Percentiles rank a stretch among this genome's conserved stretches.
These are phyloP conservation scores for Scheffersomyces segobiensis DNA, from an alignment of 1,139 yeast species.

Conservation along the genomic window DNA sequence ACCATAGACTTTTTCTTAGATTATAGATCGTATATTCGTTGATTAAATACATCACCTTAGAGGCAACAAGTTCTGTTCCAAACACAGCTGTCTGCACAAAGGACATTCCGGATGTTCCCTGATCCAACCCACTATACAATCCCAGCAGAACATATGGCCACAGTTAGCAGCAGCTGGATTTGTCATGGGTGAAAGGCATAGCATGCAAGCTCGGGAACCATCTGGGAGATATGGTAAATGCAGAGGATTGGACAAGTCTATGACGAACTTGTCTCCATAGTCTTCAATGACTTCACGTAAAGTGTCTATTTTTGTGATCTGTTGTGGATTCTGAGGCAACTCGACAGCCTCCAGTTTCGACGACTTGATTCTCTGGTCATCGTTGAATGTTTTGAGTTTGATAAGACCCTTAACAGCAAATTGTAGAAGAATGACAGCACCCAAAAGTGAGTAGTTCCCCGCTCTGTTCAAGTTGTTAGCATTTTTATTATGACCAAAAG, in stretches of 20 bases:
- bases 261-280: conserved; percentile 3
- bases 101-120: conserved; percentile 91
- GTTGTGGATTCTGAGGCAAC: conserved; percentile 10
- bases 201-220: conserved; percentile 72
- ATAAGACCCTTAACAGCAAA: conserved; percentile 48
- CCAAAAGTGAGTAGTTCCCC: conserved; percentile 78
- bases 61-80: conserved; percentile 75
- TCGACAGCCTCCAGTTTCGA: conserved; percentile 1
- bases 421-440: conserved; percentile 67
- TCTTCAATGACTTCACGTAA: not conserved
- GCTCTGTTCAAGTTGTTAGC: conserved; percentile 38
- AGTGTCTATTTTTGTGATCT: not conserved
- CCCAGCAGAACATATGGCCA: conserved; percentile 95
- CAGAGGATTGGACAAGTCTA: conserved; percentile 58
- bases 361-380: conserved; percentile 9
- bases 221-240: conserved; percentile 71
- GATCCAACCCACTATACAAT: conserved; percentile 86
- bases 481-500: conserved; percentile 62
- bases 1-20: not conserved
- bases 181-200: conserved; percentile 77
- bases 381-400: conserved; percentile 29
- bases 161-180: conserved; percentile 87
- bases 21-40: conserved; percentile 6
- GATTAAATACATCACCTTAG: conserved; percentile 34
- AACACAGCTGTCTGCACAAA: conserved; percentile 74